Evolutionary conservation across 129 eudicot genomes (phyloP).

Genomic region (sunflower (Helianthus annuus)): DNA sequence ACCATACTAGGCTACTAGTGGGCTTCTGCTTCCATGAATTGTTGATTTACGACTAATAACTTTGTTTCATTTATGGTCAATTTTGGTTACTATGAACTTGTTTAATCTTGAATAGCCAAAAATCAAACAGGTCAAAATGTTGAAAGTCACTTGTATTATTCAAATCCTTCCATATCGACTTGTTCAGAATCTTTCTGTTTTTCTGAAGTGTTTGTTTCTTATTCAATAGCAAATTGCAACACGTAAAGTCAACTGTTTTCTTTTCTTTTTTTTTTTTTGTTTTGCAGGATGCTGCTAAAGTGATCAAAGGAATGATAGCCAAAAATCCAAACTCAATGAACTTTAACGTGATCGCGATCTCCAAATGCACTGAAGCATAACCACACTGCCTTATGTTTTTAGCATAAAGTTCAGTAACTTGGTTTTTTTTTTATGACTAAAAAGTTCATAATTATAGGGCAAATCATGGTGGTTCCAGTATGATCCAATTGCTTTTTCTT

Average conservation of each 20-base stretch:
- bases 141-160: conserved; percentile 1
- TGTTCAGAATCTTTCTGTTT: background rate
- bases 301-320: conserved; percentile 60
- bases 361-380: conserved; percentile 40
- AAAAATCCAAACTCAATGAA: conserved; percentile 75
- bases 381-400: background rate
- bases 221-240: background rate
- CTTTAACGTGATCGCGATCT: conserved; percentile 79
- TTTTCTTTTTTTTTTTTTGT: background rate
- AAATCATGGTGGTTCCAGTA: background rate
- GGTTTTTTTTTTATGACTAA: background rate
- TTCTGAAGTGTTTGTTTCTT: background rate
- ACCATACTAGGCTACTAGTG: background rate
- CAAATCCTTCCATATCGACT: background rate
- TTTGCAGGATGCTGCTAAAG: conserved; percentile 82
- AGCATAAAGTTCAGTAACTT: background rate
- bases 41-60: background rate
- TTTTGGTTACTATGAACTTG: background rate
- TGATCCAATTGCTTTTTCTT: no score
- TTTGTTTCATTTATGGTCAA: background rate
- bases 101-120: background rate
- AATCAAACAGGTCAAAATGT: background rate
- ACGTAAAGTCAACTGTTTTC: background rate
- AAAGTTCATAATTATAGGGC: background rate
- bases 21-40: background rate